Conservation (phyloP, 306 rosid genomes). For the Corylus americana region DNA sequence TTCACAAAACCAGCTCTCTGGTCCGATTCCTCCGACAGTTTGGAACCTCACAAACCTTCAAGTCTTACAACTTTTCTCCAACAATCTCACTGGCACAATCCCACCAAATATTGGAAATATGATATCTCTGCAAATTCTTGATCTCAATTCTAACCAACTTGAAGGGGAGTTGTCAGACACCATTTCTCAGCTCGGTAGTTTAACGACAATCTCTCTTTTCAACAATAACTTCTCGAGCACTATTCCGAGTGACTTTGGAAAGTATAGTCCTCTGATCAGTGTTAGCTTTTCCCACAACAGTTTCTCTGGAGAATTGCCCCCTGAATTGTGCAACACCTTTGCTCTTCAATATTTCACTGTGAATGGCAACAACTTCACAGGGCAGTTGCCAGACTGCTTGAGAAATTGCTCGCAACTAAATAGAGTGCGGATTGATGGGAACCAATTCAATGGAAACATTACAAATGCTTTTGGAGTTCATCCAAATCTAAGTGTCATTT, state of each 20-base stretch:
- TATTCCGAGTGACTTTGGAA: conserved; percentile 61
- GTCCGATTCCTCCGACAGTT: conserved; percentile 45
- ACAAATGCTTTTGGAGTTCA: conserved; percentile 46
- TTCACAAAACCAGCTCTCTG: conserved; percentile 43
- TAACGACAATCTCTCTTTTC: conserved; percentile 46
- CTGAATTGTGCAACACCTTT: conserved; percentile 46
- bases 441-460: conserved; percentile 57
- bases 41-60: conserved; percentile 47
- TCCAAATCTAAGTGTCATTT: conserved; percentile 28
- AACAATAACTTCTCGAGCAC: conserved; percentile 51
- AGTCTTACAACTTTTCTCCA: conserved; percentile 37
- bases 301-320: conserved; percentile 66
- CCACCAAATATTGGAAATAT: conserved; percentile 57
- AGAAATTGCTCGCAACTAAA: conserved; percentile 46
- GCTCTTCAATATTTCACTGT: conserved; percentile 22
- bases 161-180: conserved; percentile 54
- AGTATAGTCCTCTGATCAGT: conserved; percentile 38
- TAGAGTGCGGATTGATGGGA: conserved; percentile 54
- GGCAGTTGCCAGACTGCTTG: conserved; percentile 59
- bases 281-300: conserved; percentile 57
- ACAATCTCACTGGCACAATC: conserved; percentile 52
- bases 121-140: conserved; percentile 37
- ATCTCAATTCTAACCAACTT: conserved; percentile 42
- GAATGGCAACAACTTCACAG: conserved; percentile 50
- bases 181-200: conserved; percentile 31